A percentile compares a stretch with the other conserved stretches of the same genome.
These are phyloP conservation scores for Mikania micrantha DNA, from an alignment of 129 eudicot genomes.

Conservation along the genomic window DNA sequence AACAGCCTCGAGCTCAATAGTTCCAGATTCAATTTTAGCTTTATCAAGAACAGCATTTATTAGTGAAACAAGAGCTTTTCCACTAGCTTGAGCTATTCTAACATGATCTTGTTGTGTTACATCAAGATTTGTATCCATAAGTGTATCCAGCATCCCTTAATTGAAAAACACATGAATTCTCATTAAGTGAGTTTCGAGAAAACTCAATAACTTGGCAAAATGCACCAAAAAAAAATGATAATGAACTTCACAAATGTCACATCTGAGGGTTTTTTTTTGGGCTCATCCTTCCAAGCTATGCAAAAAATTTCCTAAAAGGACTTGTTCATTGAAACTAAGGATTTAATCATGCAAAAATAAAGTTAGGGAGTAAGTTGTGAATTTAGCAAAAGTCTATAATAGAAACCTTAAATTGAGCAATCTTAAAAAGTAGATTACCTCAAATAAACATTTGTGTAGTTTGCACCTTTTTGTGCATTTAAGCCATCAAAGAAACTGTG, in stretches of 20 bases:
- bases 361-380: background rate
- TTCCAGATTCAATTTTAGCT: slow-evolving; percentile 97
- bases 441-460: background rate
- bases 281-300: background rate
- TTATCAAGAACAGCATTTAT: slow-evolving; percentile 94
- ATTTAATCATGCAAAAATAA: background rate
- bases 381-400: background rate
- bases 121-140: slow-evolving; percentile 77
- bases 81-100: slow-evolving; percentile 90
- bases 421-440: background rate
- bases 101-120: slow-evolving; percentile 93
- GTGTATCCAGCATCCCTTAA: slow-evolving; percentile 91
- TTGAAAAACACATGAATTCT: background rate
- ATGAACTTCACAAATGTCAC: background rate
- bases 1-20: slow-evolving; percentile 88
- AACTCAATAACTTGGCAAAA: background rate
- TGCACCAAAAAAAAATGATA: background rate
- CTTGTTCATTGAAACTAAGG: background rate
- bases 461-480: background rate
- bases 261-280: background rate
- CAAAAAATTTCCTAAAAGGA: background rate
- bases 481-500: background rate
- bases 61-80: slow-evolving; percentile 85
- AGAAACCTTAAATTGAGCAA: background rate
- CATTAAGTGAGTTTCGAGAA: background rate